A percentile compares a stretch with the other conserved stretches of the same genome.
Conservation (phyloP, 805 yeast genomes). For the Teunomyces barrocoloradensis region DNA sequence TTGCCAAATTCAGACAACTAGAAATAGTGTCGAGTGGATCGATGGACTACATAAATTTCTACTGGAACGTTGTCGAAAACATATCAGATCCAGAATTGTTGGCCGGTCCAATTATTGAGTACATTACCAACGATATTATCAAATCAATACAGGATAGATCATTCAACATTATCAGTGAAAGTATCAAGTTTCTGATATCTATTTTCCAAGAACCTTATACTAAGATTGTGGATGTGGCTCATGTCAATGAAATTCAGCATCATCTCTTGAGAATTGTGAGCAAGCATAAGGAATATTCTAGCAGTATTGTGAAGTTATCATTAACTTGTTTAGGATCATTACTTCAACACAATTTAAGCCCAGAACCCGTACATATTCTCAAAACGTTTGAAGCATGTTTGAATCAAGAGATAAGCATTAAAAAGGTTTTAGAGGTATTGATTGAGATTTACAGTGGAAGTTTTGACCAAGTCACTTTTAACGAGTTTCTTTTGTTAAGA, state of each 20-base stretch:
- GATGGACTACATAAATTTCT: constrained; percentile 27
- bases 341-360: constrained; percentile 10
- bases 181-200: constrained; percentile 20
- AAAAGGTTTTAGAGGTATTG: constrained; percentile 25
- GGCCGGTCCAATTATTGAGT: constrained; percentile 16
- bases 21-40: constrained; percentile 20
- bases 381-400: constrained; percentile 22
- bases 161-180: constrained; percentile 27
- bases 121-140: constrained; percentile 23
- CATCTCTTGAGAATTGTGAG: constrained; percentile 13
- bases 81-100: constrained; percentile 12
- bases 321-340: constrained; percentile 24
- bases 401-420: constrained; percentile 24
- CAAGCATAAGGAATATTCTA: constrained; percentile 22
- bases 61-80: constrained; percentile 22
- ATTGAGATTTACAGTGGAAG: constrained; percentile 12
- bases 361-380: constrained; percentile 7
- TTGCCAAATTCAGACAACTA: constrained; percentile 15
- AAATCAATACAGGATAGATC: constrained; percentile 22
- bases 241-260: constrained; percentile 1
- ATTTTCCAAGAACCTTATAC: constrained; percentile 12
- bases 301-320: constrained; percentile 28
- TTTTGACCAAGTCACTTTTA: constrained; percentile 12
- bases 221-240: constrained; percentile 2
- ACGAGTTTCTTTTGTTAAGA: constrained; percentile 16